Evolutionary conservation across 2,329 filamentous ascomycete species (phyloP), one percentile per base, ranked within the genome.

Genomic region (Onygenales sp.): DNA sequence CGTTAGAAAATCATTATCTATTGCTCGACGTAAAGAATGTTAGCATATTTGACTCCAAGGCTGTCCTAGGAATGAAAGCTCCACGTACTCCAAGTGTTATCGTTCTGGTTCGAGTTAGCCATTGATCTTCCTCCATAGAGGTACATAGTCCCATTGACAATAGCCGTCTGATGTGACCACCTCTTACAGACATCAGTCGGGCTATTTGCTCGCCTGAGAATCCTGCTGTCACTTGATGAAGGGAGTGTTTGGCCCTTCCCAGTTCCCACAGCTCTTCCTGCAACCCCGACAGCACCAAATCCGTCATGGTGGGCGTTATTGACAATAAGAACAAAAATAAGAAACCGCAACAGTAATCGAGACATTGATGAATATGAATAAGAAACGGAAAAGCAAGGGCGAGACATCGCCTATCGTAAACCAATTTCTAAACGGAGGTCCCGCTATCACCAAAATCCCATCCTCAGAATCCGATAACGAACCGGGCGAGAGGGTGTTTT

Each of bases 91-190:
- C 86, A 90, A 1, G 81, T 85, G 62, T 88, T 72, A 5, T 72
- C 69, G 1, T 71, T 76, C 61, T 90, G 86, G 38, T 77, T 75
- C 11, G 75, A 66, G 13, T 75, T 67, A 1, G 75, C 79, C 49
- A 77, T 85, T 11, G 81, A 78, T 59, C 85, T 78, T 31, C 87
- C 87, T 38, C 87, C 87, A 60, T 89, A 91, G 52, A 89, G 78
- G 64, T 88, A 91, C 2, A 90, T 64, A 0, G 85, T 90, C 11
- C 86, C 86, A 59, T 89, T 89, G 13, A 91, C 76, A 38, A 86
- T 65, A 3, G 87, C 66, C 75, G 81, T 78, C 68, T 87, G 84
- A 51, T 83, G 80, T 14, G 79, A 79, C 83, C 83, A 88, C 65
- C 84, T 72, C 52, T 78, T 77, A 63, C 85, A 87, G 11, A 83